Base-by-base conservation (phyloP, 306 rosid species). In the Glycine soja region DNA sequence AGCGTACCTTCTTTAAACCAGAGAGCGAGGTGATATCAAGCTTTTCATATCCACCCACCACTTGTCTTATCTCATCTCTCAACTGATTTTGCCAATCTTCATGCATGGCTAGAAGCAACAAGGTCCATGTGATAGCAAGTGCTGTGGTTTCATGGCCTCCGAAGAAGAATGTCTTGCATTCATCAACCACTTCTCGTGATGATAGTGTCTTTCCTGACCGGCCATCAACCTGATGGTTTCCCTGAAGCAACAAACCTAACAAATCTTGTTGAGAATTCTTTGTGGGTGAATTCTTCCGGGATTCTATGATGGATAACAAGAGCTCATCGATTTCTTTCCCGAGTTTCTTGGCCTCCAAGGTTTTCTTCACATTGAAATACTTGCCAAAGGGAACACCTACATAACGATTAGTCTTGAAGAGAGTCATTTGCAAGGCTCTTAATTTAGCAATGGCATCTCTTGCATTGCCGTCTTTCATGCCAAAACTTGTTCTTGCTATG, bases 101-200 rank as follows among this genome's bases (percentile, higher is more conserved):
- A 79, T 95, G 91, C 3, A 47, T 68, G 5, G 95, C 95, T 2
- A 95, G 86, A 79, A 93, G 95, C 36, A 95, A 59, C 92, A 95
- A 63, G 15, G 95, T 89, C 98, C 97, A 94, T 0, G 95, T 87
- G 84, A 94, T 82, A 1, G 97, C 91, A 86, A 94, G 89, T 30
- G 98, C 97, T 10, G 97, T 94, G 6, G 98, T 94, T 81, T 94
- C 98, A 81, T 94, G 97, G 0, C 98, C 97, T 0, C 95, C 98
- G 47, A 94, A 94, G 90, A 92, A 94, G 70, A 94, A 92, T 3
- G 98, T 92, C 75, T 94, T 94, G 87, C 98, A 94, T 73, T 94
- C 97, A 62, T 94, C 98, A 15, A 94, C 89, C 3, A 94, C 47
- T 24, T 94, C 95, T 42, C 79, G 24, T 6, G 70, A 86, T 10